Evolutionary conservation across 345 rosid species (phyloP), one percentile per base, ranked within the genome.

Genomic region (Reutealis trisperma): DNA sequence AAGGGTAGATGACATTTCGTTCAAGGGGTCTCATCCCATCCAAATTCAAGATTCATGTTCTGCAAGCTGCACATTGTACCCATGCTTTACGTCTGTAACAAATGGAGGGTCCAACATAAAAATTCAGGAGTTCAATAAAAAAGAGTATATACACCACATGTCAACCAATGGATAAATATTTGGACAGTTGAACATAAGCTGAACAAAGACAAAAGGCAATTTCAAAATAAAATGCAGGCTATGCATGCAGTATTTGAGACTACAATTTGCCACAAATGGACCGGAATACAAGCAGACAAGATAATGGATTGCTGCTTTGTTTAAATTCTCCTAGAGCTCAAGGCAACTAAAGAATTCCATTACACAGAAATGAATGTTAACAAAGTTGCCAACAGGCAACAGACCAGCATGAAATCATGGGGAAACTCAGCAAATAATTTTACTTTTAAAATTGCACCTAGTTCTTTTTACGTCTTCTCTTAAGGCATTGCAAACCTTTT

Each of bases 51-150:
- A 73, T 76, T 89, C 90, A 37, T 89, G 93, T 78, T 86, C 97
- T 19, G 70, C 79, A 41, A 86, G 88, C 87, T 87, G 92, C 82
- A 86, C 78, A 54, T 83, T 81, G 75, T 85, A 86, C 76, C 84
- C 90, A 76, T 77, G 88, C 78, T 87, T 93, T 83, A 85, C 80
- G 78, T 89, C 97, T 90, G 90, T 61, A 78, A 55, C 74, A 86
- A 78, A 75, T 77, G 66, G 73, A 65, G 64, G 8, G 37, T 74
- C 25, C 78, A 59, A 65, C 14, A 45, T 57, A 78, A 45, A 45
- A 69, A 51, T 63, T 75, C 58, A 41, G 42, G 47, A 25, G 67
- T 66, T 66, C 9, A 66, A 66, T 42, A 13, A 9, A 44, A 1
- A 63, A 1, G 8, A 12, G 34, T 5, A 61, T 25, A 13, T 1